Base-by-base conservation (phyloP, 1,284 basidiomycete species). In the Ceratobasidium sp. region DNA sequence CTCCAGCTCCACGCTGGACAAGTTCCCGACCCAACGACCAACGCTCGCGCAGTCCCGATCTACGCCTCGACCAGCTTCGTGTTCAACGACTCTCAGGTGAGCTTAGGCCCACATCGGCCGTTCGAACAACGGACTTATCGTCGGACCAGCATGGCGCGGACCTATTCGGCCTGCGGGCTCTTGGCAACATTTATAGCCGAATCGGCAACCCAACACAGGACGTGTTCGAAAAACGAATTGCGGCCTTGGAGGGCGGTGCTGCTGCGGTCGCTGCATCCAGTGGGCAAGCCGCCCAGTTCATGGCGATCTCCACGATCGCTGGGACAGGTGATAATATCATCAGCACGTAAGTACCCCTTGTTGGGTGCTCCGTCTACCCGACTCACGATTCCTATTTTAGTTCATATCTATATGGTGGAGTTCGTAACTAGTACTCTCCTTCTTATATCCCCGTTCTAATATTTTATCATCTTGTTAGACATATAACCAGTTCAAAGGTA, bases 401-500 rank as follows among this genome's bases (percentile, higher is more conserved):
- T 0, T 87, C 88, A 2, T 87, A 85, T 78, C 82, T 92, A 5
- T 92, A 92, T 75, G 90, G 90, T 63, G 90, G 90, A 29, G 89
- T 90, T 77, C 79, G 87, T 80, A 49, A 27, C n/a, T 64, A n/a
- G 22, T 51, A 22, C 5, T 22, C 22, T 46, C 29, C 19, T 41
- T 27, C 22, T 43, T 5, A 41, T n/a, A 31, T 14, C 3, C 13
- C 7, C 16, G 2, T 37, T 41, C 31, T 54, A 16, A 53, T 53
- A 34, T 13, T 11, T 74, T 43, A 65, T 24, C 14, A 58, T 49
- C 79, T 79, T 76, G 76, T 37, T 79, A 88, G 88, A 94, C 92
- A 4, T 95, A 92, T 85, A 96, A 96, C 79, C 94, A 95, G 81
- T 90, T 96, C 84, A 95, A 95, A 86, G 90, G 90, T 88, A 68